Conservation (phyloP, 108 stramenopile species). For the Nitzschia sp. region DNA sequence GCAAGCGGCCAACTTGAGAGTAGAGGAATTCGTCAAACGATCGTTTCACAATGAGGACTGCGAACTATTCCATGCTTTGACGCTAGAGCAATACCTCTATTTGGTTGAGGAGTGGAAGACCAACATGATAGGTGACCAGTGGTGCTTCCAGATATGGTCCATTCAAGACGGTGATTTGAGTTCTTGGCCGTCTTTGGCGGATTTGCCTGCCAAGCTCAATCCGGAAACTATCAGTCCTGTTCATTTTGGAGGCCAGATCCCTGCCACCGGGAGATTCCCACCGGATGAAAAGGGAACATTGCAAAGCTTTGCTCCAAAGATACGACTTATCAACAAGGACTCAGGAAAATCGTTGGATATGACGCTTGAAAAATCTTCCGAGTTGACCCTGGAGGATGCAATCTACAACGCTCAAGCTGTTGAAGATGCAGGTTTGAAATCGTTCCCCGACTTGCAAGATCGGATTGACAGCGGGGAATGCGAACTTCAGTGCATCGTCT, state of each 20-base stretch:
- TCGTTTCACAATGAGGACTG: slow-evolving; percentile 33
- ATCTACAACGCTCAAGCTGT: slow-evolving; percentile 11
- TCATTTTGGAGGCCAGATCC: slow-evolving; percentile 34
- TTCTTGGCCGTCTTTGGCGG: slow-evolving; percentile 30
- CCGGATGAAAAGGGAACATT: slow-evolving; percentile 21
- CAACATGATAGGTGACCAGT: slow-evolving; percentile 23
- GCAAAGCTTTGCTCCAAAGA: slow-evolving; percentile 31
- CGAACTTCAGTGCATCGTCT: slow-evolving; percentile 25
- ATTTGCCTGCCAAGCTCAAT: slow-evolving; percentile 30
- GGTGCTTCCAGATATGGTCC: slow-evolving; percentile 36
- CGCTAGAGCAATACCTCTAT: slow-evolving; percentile 31
- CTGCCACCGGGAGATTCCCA: slow-evolving; percentile 31
- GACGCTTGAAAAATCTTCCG: slow-evolving; percentile 5
- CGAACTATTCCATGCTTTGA: slow-evolving; percentile 40
- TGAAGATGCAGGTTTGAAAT: slow-evolving; percentile 12
- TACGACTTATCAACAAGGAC: slow-evolving; percentile 15
- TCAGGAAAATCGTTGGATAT: slow-evolving; percentile 17
- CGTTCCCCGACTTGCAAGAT: slow-evolving; percentile 24
- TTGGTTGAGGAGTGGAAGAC: slow-evolving; percentile 36
- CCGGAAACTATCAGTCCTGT: slow-evolving; percentile 14
- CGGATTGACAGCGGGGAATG: slow-evolving; percentile 12
- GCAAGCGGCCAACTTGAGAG: slow-evolving; percentile 32
- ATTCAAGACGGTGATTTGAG: slow-evolving; percentile 30
- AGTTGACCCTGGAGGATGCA: slow-evolving; percentile 18
- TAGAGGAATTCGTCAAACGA: slow-evolving; percentile 41